Evolutionary conservation across 257 asterid genomes (phyloP).

Genomic region (Mitragyna speciosa): DNA sequence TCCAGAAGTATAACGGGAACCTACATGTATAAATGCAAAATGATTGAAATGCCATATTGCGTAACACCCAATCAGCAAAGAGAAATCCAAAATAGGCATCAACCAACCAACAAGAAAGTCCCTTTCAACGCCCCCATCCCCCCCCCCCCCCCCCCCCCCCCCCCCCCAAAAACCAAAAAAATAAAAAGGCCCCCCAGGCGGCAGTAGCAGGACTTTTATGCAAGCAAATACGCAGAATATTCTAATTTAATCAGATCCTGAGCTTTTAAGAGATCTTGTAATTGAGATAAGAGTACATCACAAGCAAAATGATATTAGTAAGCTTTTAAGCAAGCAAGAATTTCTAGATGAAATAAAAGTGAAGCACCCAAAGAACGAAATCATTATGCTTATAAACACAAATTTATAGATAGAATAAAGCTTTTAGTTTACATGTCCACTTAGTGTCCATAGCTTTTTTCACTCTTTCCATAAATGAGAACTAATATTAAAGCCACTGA

Average conservation of each 20-base stretch:
- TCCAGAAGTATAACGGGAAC: conserved; percentile 73
- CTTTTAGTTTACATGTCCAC: too few species aligned
- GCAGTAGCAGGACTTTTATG: not conserved
- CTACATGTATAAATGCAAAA: conserved; percentile 34
- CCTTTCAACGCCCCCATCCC: too few species aligned
- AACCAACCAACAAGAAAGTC: not conserved
- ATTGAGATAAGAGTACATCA: not conserved
- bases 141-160: too few species aligned
- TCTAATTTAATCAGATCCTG: not conserved
- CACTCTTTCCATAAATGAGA: too few species aligned
- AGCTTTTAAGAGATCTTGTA: not conserved
- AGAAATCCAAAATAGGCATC: not conserved
- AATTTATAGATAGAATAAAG: not conserved
- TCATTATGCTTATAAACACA: not conserved
- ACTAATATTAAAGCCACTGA: too few species aligned
- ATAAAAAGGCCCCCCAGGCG: too few species aligned
- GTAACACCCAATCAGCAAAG: not conserved
- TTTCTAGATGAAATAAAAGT: not conserved
- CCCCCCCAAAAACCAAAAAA: too few species aligned
- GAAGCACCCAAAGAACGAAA: not conserved
- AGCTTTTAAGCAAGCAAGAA: not conserved
- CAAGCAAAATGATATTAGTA: not conserved
- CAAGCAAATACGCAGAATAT: not conserved
- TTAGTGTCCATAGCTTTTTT: too few species aligned
- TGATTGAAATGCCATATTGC: not conserved